phyloP scores from a whole-genome alignment of 2,329 filamentous ascomycete genomes.

The Sodiomyces alkalinus region DNA sequence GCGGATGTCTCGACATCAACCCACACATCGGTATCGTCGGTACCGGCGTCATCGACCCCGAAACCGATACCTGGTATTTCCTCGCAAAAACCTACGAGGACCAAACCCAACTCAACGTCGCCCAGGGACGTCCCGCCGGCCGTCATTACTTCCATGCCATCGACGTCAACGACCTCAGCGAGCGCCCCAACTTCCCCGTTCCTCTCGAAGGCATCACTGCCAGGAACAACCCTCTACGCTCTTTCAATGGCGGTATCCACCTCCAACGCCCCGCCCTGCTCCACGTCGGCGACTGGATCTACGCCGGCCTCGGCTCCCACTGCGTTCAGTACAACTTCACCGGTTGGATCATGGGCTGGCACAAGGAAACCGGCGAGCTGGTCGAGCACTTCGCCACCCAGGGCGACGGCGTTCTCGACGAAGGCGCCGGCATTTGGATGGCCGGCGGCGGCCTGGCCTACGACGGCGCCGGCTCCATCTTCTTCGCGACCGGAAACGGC shows the following conservation, averaged over 20 bases:
- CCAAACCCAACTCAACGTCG: constrained; percentile 13
- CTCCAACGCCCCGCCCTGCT: constrained; percentile 34
- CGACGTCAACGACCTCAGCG: constrained; percentile 20
- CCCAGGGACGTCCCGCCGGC: constrained; percentile 18
- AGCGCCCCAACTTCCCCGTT: constrained; percentile 28
- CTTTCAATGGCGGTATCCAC: constrained; percentile 35
- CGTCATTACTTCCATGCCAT: constrained; percentile 22
- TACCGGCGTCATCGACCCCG: constrained; percentile 29
- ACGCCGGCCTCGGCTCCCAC: constrained; percentile 37
- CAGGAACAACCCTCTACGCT: constrained; percentile 29
- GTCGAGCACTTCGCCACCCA: constrained; percentile 26
- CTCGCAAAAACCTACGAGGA: constrained; percentile 26
- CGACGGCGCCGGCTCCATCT: constrained; percentile 23
- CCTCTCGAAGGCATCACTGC: constrained; percentile 28
- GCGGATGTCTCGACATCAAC: constrained; percentile 31
- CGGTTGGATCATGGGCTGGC: constrained; percentile 32
- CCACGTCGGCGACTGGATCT: constrained; percentile 28
- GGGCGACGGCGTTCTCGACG: constrained; percentile 21
- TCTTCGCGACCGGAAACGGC: constrained; percentile 22
- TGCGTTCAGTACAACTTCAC: constrained; percentile 42
- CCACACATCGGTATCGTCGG: constrained; percentile 29
- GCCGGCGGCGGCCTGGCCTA: constrained; percentile 23
- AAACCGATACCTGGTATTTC: constrained; percentile 27
- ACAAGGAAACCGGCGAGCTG: constrained; percentile 22
- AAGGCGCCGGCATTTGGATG: constrained; percentile 28